Percentiles rank a stretch among this genome's conserved stretches.
These are phyloP conservation scores for Ogataea naganishii DNA, from an alignment of 805 yeast species.

Conservation along the genomic window DNA sequence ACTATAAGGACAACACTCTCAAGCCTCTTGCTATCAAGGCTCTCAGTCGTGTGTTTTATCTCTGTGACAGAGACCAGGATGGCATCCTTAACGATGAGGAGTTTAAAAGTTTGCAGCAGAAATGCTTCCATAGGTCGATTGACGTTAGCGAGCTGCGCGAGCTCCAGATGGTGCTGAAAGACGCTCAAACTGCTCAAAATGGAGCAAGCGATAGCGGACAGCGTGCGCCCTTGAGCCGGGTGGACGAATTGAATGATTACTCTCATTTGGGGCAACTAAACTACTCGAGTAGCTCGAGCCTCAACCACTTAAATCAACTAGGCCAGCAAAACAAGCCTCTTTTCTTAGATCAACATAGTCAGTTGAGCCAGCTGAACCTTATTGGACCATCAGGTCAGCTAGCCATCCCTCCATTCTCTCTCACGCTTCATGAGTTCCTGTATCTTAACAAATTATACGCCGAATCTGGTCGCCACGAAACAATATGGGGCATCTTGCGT, in stretches of 20 bases:
- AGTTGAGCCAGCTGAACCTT: too few relatives aligned
- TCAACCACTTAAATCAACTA: too few relatives aligned
- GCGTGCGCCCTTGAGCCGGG: too few relatives aligned
- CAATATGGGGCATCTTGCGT: conserved; percentile 90
- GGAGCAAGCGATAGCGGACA: too few relatives aligned
- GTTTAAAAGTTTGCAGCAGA: conserved; percentile 56
- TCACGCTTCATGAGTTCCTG: conserved; percentile 69
- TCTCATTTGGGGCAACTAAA: too few relatives aligned
- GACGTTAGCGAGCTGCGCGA: conserved; percentile 38
- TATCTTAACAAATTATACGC: conserved; percentile 74
- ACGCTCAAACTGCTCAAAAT: too few relatives aligned
- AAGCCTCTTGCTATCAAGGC: conserved; percentile 76
- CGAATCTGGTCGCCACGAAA: conserved; percentile 90
- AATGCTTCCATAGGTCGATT: conserved; percentile 57
- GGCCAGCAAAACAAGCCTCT: too few relatives aligned
- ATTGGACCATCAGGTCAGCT: conserved; percentile 23
- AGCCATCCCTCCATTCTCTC: too few relatives aligned
- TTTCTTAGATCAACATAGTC: too few relatives aligned
- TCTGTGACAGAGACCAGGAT: conserved; percentile 88
- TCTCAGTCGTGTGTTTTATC: conserved; percentile 67
- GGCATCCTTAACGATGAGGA: conserved; percentile 70
- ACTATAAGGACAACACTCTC: conserved; percentile 77
- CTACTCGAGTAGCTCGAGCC: too few relatives aligned
- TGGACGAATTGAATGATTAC: too few relatives aligned
- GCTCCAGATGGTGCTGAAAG: conserved; percentile 28